Percentiles rank a stretch among this genome's conserved stretches.
Conservation (phyloP, 495 filamentous ascomycete genomes). For the Hypoxylon fuscum region DNA sequence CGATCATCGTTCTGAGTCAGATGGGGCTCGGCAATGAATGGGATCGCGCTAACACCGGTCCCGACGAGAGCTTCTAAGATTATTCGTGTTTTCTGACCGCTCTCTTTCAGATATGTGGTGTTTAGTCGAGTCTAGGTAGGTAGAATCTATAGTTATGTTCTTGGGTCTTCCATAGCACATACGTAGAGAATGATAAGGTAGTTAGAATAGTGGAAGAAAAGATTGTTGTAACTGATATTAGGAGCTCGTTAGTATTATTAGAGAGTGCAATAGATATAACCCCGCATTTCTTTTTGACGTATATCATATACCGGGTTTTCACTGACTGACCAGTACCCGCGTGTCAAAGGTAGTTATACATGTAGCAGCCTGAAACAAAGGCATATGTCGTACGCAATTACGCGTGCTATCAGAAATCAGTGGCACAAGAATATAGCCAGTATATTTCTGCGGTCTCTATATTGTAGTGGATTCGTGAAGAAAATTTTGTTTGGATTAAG, state of each 20-base stretch:
- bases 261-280: not conserved
- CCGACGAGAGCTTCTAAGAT: not conserved
- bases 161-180: not conserved
- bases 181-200: not conserved
- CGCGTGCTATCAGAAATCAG: slow-evolving; percentile 12
- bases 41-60: slow-evolving; percentile 18
- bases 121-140: not conserved
- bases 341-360: slow-evolving; percentile 3
- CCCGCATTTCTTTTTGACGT: not conserved
- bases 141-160: not conserved
- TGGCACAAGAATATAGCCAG: not conserved
- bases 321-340: slow-evolving; percentile 7
- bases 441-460: not conserved
- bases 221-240: not conserved
- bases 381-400: slow-evolving; percentile 22
- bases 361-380: slow-evolving; percentile 16
- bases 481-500: not conserved
- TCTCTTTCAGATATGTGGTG: not conserved
- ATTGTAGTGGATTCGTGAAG: not conserved
- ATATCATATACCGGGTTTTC: not conserved
- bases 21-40: not conserved
- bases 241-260: not conserved
- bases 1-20: slow-evolving; percentile 31
- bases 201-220: not conserved
- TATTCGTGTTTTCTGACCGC: not conserved